Evolutionary conservation across 768 basidiomycete genomes (phyloP).

Genomic region (Phanerochaete carnosa): DNA sequence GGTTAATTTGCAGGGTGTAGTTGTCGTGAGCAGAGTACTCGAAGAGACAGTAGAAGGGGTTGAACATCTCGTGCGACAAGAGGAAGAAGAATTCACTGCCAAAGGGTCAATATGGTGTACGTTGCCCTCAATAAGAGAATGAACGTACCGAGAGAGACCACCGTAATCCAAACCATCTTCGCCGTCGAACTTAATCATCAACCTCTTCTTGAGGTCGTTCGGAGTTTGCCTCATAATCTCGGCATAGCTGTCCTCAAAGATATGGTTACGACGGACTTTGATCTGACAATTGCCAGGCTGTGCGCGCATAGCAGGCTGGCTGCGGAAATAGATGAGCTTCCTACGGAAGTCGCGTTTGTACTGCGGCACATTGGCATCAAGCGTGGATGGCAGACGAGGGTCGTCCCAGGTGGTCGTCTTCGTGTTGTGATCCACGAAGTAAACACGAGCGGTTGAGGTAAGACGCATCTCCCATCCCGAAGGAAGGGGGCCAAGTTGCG

Average conservation of each 20-base stretch:
- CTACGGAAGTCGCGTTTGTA: conserved; percentile 99
- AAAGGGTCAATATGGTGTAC: conserved; percentile 8
- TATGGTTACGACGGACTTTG: conserved; percentile 96
- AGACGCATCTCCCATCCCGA: conserved; percentile 99
- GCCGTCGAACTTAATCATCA: conserved; percentile 99
- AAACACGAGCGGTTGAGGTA: conserved; percentile 95
- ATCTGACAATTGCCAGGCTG: conserved; percentile 99
- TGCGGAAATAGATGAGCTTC: conserved; percentile 99
- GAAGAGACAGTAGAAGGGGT: conserved; percentile 99
- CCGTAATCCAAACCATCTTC: conserved; percentile 99
- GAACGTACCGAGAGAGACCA: conserved; percentile 83
- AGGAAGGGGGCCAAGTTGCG: conserved; percentile 93
- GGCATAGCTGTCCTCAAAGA: conserved; percentile 98
- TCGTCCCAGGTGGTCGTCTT: conserved; percentile 99
- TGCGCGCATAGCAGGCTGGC: conserved; percentile 96
- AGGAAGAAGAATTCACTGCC: conserved; percentile 99
- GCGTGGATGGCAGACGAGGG: conserved; percentile 89
- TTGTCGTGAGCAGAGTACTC: conserved; percentile 99
- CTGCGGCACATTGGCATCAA: conserved; percentile 97
- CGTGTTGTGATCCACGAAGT: conserved; percentile 99
- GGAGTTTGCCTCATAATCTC: conserved; percentile 99
- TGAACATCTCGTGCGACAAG: conserved; percentile 99
- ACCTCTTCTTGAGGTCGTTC: conserved; percentile 94
- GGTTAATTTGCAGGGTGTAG: conserved; percentile 99
- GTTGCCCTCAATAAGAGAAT: background rate